Base-by-base conservation (phyloP, 257 asterid species). In the Solanum boliviense region DNA sequence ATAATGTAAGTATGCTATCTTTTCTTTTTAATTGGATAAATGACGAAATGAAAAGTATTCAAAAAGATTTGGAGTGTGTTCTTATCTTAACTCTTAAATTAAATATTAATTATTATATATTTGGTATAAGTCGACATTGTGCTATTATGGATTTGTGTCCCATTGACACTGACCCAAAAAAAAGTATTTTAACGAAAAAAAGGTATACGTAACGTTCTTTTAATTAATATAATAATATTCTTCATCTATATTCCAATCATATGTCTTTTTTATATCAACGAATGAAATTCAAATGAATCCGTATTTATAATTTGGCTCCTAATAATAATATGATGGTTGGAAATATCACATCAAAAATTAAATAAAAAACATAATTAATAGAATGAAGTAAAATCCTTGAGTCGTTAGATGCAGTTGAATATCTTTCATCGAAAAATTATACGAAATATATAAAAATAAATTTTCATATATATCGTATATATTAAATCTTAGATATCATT, bases 281-380 rank as follows among this genome's bases (percentile, higher is more conserved):
- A 15, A 48, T 15, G 60, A 38, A 38, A 60, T 60, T 60, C 13
- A 60, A 15, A 60, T 60, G 68, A 23, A 60, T 0, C 6, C 5
- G 13, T 23, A 60, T 9, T 23, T 60, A 9, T 60, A 2, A 60
- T 23, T 7, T 0, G 15, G 1, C 0, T 0, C 5, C 5, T 0
- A 0, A 16, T 52, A 21, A 9, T 0, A 62, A 62, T 62, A 23
- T 0, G 31, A 62, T 62, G 16, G 29, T 62, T 62, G 7, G 15
- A 62, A n/a, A 62, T 62, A 62, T n/a, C 71, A 62, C 27, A 23
- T 23, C 31, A 9, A 62, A 60, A n/a, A 23, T 23, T 62, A 62
- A 23, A 62, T 62, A 62, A 1, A 23, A 62, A 62, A 0, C 6
- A 60, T 34, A 34, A 35, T 23, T 62, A 23, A 62, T 62, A 62